These are phyloP conservation scores for Apiospora saccharicola DNA, from an alignment of 2,329 filamentous ascomycete species.

Conservation along the genomic window DNA sequence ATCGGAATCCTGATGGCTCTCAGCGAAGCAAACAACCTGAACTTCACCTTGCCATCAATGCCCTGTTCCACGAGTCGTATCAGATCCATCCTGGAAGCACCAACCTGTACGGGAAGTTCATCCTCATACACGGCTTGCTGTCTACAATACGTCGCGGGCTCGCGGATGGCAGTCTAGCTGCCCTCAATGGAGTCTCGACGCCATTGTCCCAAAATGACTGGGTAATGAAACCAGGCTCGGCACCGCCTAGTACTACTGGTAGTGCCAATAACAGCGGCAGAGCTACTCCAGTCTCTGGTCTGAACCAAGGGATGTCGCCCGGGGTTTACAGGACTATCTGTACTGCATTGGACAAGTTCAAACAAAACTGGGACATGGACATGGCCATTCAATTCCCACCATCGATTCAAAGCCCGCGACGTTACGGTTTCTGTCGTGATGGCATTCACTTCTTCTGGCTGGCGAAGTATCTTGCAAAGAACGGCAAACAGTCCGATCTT, in stretches of 20 bases:
- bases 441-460: conserved; percentile 78
- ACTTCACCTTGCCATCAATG: conserved; percentile 66
- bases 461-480: conserved; percentile 70
- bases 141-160: conserved; percentile 62
- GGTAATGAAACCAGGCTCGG: conserved; percentile 53
- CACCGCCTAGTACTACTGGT: conserved; percentile 48
- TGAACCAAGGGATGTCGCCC: conserved; percentile 48
- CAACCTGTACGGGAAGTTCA: conserved; percentile 77
- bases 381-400: conserved; percentile 72
- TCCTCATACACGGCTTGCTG: conserved; percentile 74
- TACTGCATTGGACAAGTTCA: conserved; percentile 74
- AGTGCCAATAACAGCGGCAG: conserved; percentile 56
- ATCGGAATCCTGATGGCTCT: conserved; percentile 67
- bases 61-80: conserved; percentile 65
- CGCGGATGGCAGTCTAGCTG: conserved; percentile 47
- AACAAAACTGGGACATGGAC: conserved; percentile 74
- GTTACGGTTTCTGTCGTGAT: conserved; percentile 75
- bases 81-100: conserved; percentile 71
- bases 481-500: conserved; percentile 60
- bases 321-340: conserved; percentile 56
- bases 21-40: conserved; percentile 70
- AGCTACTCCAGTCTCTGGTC: conserved; percentile 53
- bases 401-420: conserved; percentile 58
- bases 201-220: conserved; percentile 67
- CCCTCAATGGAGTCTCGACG: conserved; percentile 54